These are phyloP conservation scores for Trypanosoma lewisi DNA, from an alignment of 208 protist species.

Conservation along the genomic window DNA sequence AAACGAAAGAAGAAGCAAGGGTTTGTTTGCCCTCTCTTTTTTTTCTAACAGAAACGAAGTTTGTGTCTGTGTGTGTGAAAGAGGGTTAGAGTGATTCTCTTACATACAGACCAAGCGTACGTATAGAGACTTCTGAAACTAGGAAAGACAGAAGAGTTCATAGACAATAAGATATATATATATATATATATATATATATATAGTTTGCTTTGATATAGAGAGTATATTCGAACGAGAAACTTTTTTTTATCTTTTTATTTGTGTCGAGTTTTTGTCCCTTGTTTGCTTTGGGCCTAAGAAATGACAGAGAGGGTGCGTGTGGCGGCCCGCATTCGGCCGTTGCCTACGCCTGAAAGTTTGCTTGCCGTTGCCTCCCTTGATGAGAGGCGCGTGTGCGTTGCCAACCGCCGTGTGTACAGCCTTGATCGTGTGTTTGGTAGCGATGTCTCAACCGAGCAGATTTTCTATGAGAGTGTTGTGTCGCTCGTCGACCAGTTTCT, in stretches of 20 bases:
- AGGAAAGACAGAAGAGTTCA: no score
- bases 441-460: slow-evolving; percentile 53
- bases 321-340: slow-evolving; percentile 81
- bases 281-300: neutral
- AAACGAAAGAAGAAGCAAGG: no score
- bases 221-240: no score
- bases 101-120: no score
- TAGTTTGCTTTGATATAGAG: no score
- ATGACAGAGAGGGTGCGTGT: slow-evolving; percentile 75
- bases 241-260: slow-evolving; percentile 1
- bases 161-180: no score
- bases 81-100: no score
- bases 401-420: slow-evolving; percentile 70
- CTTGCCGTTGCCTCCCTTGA: slow-evolving; percentile 51
- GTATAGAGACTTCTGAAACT: no score
- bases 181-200: no score
- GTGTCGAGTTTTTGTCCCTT: neutral
- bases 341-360: slow-evolving; percentile 25
- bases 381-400: slow-evolving; percentile 70
- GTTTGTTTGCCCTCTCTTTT: no score
- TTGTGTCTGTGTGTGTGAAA: no score
- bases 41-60: no score
- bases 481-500: slow-evolving; percentile 79
- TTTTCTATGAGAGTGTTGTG: slow-evolving; percentile 74
- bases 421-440: slow-evolving; percentile 87